These are phyloP conservation scores for Suillus subaureus DNA, from an alignment of 768 basidiomycete species.

Conservation along the genomic window DNA sequence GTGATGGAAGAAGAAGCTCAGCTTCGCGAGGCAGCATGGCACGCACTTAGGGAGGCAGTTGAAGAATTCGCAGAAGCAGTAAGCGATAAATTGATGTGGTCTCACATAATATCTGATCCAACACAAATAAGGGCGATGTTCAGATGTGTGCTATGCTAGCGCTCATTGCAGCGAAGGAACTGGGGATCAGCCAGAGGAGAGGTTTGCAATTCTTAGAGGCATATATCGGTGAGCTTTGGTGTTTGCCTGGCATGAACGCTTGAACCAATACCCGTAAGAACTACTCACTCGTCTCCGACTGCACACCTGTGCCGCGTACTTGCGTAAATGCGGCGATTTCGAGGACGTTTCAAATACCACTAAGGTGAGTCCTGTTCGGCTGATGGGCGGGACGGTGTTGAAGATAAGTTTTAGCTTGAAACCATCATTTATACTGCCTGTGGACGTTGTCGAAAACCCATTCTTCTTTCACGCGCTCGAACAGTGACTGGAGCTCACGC, in stretches of 20 bases:
- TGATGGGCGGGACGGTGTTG: not conserved
- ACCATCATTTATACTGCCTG: conserved; percentile 75
- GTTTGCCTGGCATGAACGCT: not conserved
- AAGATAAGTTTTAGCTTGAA: conserved; percentile 50
- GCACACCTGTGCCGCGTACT: conserved; percentile 69
- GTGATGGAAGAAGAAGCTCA: conserved; percentile 51
- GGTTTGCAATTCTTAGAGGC: conserved; percentile 61
- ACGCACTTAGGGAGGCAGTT: conserved; percentile 52
- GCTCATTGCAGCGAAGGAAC: conserved; percentile 60
- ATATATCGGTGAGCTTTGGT: conserved; percentile 62
- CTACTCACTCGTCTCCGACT: conserved; percentile 62
- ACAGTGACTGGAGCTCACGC: conserved; percentile 47
- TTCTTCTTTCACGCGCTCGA: conserved; percentile 41
- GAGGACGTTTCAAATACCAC: conserved; percentile 57
- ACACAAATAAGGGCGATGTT: conserved; percentile 63
- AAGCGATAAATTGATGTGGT: conserved; percentile 11
- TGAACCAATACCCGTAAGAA: conserved; percentile 42
- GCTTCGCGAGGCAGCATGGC: conserved; percentile 58
- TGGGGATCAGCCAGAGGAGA: conserved; percentile 48
- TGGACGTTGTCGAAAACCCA: conserved; percentile 66
- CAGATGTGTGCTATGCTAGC: conserved; percentile 80
- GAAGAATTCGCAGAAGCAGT: conserved; percentile 70
- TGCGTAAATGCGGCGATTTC: conserved; percentile 63
- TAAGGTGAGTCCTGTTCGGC: conserved; percentile 42
- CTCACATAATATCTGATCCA: conserved; percentile 4